Evolutionary conservation across 768 basidiomycete genomes (phyloP), one percentile per base, ranked within the genome.

Genomic region (Naematelia aurantialba): DNA sequence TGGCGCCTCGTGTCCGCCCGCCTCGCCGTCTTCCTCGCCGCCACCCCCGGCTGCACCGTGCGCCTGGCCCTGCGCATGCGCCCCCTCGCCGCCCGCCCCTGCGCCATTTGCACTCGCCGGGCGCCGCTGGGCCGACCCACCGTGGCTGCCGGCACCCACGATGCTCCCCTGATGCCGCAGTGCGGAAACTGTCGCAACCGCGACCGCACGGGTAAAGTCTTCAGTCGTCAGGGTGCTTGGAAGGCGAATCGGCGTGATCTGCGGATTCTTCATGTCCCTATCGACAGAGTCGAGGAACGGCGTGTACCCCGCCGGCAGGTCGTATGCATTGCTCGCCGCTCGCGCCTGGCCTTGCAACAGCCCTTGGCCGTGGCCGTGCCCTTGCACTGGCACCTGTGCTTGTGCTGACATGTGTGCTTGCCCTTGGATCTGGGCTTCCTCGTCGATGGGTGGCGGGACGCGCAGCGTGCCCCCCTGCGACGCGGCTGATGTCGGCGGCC

Each of bases 131-230:
- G 55, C 39, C 17, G 55, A 52, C 4, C 56, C 45, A 27, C 30
- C 4, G 82, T 61, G 58, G 21, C 82, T 27, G 85, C n/a, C n/a
- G n/a, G n/a, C n/a, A n/a, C 75, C 89, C 87, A 69, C 60, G 60
- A 74, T 59, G 3, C 59, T 56, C 5, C 69, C 72, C 27, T 77
- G 70, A 47, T 92, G 89, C 51, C 89, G 81, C 59, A 97, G 78
- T 0, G 93, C 92, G 61, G 86, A 89, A 19, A 93, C 92, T 2
- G 93, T 96, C 5, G 91, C 91, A 13, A 89, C 91, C 11, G 93
- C 91, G 8, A 97, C 91, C 11, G 91, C 93, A 4, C 91, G 82
- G 10, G 91, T 91, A 68, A 96, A 91, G 63, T 94, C 92, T 61
- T 97, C 91, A 10, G 85, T 83, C 0, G 86, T 87, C 79, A 93